These are phyloP conservation scores for Aureobasidium sp. DNA, from an alignment of 2,329 filamentous ascomycete genomes.

Conservation along the genomic window DNA sequence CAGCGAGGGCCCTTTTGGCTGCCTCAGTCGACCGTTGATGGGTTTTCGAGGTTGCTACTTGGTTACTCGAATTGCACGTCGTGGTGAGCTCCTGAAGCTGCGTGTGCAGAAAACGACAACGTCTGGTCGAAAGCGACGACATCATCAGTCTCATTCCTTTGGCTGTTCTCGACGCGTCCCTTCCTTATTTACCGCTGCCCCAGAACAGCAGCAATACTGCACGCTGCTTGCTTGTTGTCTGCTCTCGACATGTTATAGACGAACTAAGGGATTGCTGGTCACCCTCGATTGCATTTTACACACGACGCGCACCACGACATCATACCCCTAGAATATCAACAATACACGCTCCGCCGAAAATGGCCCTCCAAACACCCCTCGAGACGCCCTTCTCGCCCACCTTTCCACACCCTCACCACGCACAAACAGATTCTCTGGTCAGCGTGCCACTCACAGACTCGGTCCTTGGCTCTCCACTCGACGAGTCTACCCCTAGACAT, in stretches of 20 bases:
- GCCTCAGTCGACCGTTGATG: slow-evolving; percentile 5
- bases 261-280: slow-evolving; percentile 11
- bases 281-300: slow-evolving; percentile 5
- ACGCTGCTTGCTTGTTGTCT: slow-evolving; percentile 1
- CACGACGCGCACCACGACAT: not conserved
- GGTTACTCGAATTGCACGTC: not conserved
- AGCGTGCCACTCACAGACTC: slow-evolving; percentile 12
- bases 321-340: not conserved
- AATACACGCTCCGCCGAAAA: not conserved
- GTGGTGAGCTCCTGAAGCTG: slow-evolving; percentile 4
- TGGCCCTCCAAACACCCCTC: not conserved
- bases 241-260: slow-evolving; percentile 10
- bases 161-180: slow-evolving; percentile 9
- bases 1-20: not conserved
- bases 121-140: not conserved
- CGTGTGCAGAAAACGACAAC: not conserved
- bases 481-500: not conserved
- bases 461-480: not conserved
- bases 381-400: not conserved
- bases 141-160: slow-evolving; percentile 12
- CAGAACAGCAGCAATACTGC: not conserved
- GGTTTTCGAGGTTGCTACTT: not conserved
- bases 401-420: not conserved
- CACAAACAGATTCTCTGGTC: slow-evolving; percentile 11
- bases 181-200: not conserved